Base-by-base conservation (phyloP, 2,329 filamentous ascomycete species). In the Penicillium digitatum region DNA sequence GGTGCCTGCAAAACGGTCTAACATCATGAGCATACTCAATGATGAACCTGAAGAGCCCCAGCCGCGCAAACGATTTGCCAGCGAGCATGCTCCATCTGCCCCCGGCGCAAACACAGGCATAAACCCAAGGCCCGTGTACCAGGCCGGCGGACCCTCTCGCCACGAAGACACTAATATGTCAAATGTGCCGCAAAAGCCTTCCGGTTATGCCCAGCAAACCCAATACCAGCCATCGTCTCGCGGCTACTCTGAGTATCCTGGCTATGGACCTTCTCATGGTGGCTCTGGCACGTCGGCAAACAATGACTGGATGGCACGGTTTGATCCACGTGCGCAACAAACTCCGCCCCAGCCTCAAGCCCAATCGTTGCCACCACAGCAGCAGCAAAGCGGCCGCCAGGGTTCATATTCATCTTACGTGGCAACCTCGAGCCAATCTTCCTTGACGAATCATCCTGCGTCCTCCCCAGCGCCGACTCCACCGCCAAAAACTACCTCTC, bases 21-120 rank as follows among this genome's bases (percentile, higher is more conserved):
- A 79, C 59, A 78, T 80, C 43, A 76, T 78, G 70, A 76, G 69
- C 55, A 74, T 80, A 38, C 64, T 80, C 32, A 80, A 79, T 56
- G 75, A 78, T 47, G 77, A 79, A 53, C 72, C 76, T 0, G 73
- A 76, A 37, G 77, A 79, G 46, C 77, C 75, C 32, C 74, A 73
- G 54, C 77, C 74, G 31, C 70, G 72, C 32, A 79, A 79, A 57
- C 70, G 75, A 10, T 73, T 76, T 49, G 74, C 74, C n/a, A 69
- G 72, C 55, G 76, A 78, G 20, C 65, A 66, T 55, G 59, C 57
- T 22, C 61, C 68, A 16, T 60, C 68, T 24, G 52, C 55, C 1
- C 57, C 63, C 18, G 48, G 54, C 3, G 55, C 52, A 16, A 54
- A 51, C 27, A 48, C 56, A 3, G 47, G 55, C 11, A 64, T 70